Evolutionary conservation across 106 monocot species (phyloP).

Genomic region (Hemerocallis citrina): DNA sequence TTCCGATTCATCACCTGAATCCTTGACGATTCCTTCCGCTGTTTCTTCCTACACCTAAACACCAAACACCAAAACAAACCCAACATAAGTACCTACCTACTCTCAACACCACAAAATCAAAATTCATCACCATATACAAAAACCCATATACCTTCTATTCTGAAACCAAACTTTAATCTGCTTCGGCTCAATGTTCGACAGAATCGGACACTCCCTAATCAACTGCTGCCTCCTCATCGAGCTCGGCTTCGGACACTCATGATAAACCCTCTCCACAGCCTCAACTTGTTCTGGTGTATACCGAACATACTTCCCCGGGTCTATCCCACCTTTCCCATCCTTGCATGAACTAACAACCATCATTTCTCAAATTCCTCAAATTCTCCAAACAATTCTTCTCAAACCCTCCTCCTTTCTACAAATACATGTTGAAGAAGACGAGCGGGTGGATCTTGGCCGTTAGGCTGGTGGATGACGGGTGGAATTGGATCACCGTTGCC

Average conservation of each 20-base stretch:
- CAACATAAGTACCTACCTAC: too few relatives aligned
- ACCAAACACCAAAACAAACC: neutral
- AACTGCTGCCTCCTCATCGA: constrained; percentile 65
- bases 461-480: too few relatives aligned
- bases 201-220: constrained; percentile 58
- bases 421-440: too few relatives aligned
- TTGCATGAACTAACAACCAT: constrained; percentile 33
- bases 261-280: constrained; percentile 58
- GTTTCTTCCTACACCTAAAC: constrained; percentile 66
- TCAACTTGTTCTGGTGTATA: constrained; percentile 83
- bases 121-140: neutral
- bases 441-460: too few relatives aligned
- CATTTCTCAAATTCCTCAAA: constrained; percentile 9
- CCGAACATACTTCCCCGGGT: constrained; percentile 57
- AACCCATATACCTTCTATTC: constrained; percentile 45
- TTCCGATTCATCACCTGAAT: constrained; percentile 61
- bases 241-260: constrained; percentile 73
- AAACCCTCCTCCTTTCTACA: too few relatives aligned
- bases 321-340: constrained; percentile 33
- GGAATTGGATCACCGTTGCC: too few relatives aligned
- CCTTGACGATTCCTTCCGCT: constrained; percentile 57
- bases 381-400: neutral
- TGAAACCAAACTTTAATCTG: constrained; percentile 91
- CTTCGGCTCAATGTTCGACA: constrained; percentile 63
- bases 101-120: neutral